A percentile compares a stretch with the other conserved stretches of the same genome.
Evolutionary conservation across 2,329 filamentous ascomycete genomes (phyloP).

Genomic region (Zalaria sp.): DNA sequence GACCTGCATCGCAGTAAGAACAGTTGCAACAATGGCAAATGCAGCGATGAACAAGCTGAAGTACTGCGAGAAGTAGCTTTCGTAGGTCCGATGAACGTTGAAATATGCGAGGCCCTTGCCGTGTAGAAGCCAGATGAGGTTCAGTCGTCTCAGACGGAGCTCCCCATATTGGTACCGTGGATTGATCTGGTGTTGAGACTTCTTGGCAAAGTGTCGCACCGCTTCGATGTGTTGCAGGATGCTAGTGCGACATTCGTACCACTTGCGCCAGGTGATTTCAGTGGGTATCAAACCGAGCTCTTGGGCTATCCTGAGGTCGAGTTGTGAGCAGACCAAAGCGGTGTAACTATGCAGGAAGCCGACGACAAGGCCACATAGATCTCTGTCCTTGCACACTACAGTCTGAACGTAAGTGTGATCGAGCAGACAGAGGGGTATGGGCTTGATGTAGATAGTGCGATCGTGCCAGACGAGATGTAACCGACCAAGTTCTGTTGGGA

Average conservation of each 20-base stretch:
- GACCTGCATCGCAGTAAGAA: conserved; percentile 8
- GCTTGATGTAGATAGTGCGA: neutral
- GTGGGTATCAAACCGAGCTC: neutral
- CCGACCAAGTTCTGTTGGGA: neutral
- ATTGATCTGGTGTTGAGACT: neutral
- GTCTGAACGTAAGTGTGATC: neutral
- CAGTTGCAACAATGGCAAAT: conserved; percentile 4
- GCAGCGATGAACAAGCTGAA: conserved; percentile 3
- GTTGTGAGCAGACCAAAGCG: neutral
- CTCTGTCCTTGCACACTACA: neutral
- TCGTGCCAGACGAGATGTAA: neutral
- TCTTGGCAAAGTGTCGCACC: neutral
- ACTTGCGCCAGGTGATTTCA: neutral
- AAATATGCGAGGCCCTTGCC: neutral
- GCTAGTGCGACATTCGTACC: neutral
- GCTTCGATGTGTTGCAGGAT: neutral
- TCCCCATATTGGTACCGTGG: conserved; percentile 7
- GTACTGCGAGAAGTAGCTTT: conserved; percentile 5
- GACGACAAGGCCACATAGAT: neutral
- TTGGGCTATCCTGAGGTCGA: neutral
- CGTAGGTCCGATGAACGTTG: conserved; percentile 3
- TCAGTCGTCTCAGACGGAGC: conserved; percentile 6
- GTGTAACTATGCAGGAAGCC: neutral
- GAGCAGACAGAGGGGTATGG: neutral
- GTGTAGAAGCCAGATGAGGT: conserved; percentile 5